Conservation (phyloP, 2,329 filamentous ascomycete species). For the Ilyonectria mors-panacis region DNA sequence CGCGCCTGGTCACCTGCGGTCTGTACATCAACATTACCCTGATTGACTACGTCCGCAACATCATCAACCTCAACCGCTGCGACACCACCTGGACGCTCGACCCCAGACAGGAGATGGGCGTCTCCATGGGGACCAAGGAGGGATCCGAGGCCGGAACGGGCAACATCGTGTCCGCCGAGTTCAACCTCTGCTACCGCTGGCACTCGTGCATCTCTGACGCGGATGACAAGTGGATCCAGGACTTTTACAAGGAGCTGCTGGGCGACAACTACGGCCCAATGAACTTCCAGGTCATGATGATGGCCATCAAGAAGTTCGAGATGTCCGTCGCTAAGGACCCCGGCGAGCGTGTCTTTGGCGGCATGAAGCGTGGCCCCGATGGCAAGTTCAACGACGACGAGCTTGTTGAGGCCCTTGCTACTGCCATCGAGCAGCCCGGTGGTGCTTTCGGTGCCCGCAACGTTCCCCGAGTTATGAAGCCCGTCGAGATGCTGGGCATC, state of each 20-base stretch:
- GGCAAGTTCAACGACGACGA: conserved; percentile 84
- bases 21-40: conserved; percentile 86
- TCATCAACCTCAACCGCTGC: conserved; percentile 70
- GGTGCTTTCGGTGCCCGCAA: conserved; percentile 81
- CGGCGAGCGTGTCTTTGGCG: conserved; percentile 76
- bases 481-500: conserved; percentile 86
- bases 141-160: conserved; percentile 80
- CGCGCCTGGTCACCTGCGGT: conserved; percentile 80
- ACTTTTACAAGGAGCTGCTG: conserved; percentile 75
- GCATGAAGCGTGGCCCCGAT: conserved; percentile 74
- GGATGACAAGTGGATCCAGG: conserved; percentile 86
- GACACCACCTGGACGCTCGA: conserved; percentile 88
- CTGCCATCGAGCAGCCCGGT: conserved; percentile 83
- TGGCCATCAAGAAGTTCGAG: conserved; percentile 75
- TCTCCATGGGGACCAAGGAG: conserved; percentile 65
- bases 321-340: conserved; percentile 75
- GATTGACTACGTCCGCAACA: conserved; percentile 84
- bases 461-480: conserved; percentile 80
- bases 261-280: conserved; percentile 69
- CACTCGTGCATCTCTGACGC: conserved; percentile 82
- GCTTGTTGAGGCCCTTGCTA: conserved; percentile 77
- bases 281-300: conserved; percentile 72
- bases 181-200: conserved; percentile 91
- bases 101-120: conserved; percentile 78
- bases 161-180: conserved; percentile 89